Evolutionary conservation across 2,329 filamentous ascomycete genomes (phyloP), one percentile per base, ranked within the genome.

Genomic region (Aciculosporium take): DNA sequence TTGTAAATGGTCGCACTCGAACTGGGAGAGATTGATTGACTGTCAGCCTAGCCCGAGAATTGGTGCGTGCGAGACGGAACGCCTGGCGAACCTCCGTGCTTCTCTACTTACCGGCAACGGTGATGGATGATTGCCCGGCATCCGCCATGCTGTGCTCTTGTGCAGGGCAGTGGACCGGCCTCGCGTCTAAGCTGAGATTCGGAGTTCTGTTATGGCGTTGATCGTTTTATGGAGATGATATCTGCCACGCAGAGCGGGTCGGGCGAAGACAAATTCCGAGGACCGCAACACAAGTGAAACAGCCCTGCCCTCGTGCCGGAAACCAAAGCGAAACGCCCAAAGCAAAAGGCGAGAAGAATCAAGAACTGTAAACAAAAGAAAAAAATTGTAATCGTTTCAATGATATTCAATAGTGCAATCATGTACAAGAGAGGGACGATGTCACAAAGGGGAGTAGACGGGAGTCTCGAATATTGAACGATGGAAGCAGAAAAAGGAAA

Each of bases 1-100:
- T 95, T 9, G 78, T 83, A 53, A 83, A 83, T 5, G 79, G 79
- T 51, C 79, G 74, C 51, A 83, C 79, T 56, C 79, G 76, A 48
- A 83, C 78, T 79, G 51, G 28, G 30, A 35, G 27, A 31, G 28
- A 33, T 37, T 18, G 21, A 18, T 25, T 4, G 24, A 37, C n/a
- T 7, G 49, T 62, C 42, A 67, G 58, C 46, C 45, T 37, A 12
- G 31, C 13, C 12, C 18, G 5, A 30, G 10, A 21, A 2, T 8
- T 15, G 2, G 10, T 18, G 9, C 13, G 8, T 28, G 5, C 12
- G 23, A 23, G n/a, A n/a, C n/a, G n/a, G n/a, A n/a, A n/a, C n/a
- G n/a, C n/a, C n/a, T n/a, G n/a, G n/a, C n/a, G n/a, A n/a, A n/a
- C n/a, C 12, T 7, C 12, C 6, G 12, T 29, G 23, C 12, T 21